These are phyloP conservation scores for Cladosporium austrohemisphaericum DNA, from an alignment of 2,329 filamentous ascomycete genomes.

Conservation along the genomic window DNA sequence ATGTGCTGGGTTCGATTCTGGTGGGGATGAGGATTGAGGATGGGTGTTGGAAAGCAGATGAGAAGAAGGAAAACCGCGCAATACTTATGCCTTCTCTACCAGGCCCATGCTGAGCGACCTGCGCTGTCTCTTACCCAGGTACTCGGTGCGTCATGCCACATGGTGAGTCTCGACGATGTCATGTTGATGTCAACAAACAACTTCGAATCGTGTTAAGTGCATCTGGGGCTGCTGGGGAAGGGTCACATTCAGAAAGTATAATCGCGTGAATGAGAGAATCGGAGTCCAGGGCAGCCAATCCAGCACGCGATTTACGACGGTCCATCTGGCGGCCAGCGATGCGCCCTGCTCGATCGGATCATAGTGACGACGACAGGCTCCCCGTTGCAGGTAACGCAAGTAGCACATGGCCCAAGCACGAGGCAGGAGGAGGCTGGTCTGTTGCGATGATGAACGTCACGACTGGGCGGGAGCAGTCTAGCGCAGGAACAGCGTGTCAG, in stretches of 20 bases:
- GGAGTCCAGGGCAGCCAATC: not conserved
- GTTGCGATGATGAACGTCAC: slow-evolving; percentile 12
- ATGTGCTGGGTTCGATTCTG: no score
- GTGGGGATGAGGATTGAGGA: no score
- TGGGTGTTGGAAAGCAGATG: no score
- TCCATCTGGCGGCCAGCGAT: not conserved
- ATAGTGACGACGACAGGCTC: not conserved
- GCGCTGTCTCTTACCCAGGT: not conserved
- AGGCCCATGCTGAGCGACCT: no score
- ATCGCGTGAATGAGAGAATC: not conserved
- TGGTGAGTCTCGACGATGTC: slow-evolving; percentile 5
- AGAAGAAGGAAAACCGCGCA: not conserved
- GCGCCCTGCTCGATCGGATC: not conserved
- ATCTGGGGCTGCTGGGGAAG: slow-evolving; percentile 1
- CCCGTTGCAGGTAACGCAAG: not conserved
- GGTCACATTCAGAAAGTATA: not conserved
- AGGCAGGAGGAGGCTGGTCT: not conserved
- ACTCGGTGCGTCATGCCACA: slow-evolving; percentile 9
- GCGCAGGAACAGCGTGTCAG: slow-evolving; percentile 1
- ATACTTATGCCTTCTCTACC: slow-evolving; percentile 8
- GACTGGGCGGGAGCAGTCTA: slow-evolving; percentile 2
- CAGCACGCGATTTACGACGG: not conserved
- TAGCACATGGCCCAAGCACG: not conserved
- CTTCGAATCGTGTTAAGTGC: not conserved
- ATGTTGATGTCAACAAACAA: slow-evolving; percentile 15